These are phyloP conservation scores for Trypanosoma lewisi DNA, from an alignment of 208 protist genomes.

Conservation along the genomic window DNA sequence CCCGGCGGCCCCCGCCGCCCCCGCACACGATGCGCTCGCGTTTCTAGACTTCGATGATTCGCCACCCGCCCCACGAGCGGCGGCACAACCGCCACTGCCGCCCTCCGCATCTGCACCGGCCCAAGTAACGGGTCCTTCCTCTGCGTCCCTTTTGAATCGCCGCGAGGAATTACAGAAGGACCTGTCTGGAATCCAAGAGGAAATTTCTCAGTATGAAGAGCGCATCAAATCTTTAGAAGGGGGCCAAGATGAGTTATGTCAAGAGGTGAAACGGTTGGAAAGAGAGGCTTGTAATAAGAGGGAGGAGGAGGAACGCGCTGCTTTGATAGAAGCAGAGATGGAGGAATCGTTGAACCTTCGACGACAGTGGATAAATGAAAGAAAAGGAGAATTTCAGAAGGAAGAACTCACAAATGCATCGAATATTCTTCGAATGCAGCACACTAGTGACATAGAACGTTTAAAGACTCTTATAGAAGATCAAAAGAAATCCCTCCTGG, in stretches of 20 bases:
- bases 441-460: slow-evolving; percentile 14
- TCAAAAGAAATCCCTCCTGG: slow-evolving; percentile 13
- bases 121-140: not conserved
- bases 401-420: not conserved
- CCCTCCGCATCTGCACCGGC: not conserved
- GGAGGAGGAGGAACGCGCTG: slow-evolving; percentile 15
- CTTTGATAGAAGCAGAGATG: not conserved
- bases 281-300: slow-evolving; percentile 16
- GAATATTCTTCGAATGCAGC: slow-evolving; percentile 6
- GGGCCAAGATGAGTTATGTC: slow-evolving; percentile 32
- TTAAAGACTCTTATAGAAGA: slow-evolving; percentile 11
- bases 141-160: not conserved
- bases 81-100: not conserved
- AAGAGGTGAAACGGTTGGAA: slow-evolving; percentile 29
- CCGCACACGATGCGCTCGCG: slow-evolving; percentile 23
- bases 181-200: slow-evolving; percentile 8
- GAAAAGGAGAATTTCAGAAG: not conserved
- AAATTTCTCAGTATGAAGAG: slow-evolving; percentile 7
- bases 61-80: not conserved
- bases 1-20: not conserved
- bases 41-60: slow-evolving; percentile 42
- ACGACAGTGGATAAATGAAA: slow-evolving; percentile 10
- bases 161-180: slow-evolving; percentile 23
- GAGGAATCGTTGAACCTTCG: slow-evolving; percentile 4
- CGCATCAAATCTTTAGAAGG: slow-evolving; percentile 25